Evolutionary conservation across 306 rosid genomes (phyloP).

Genomic region (Cicer arietinum): DNA sequence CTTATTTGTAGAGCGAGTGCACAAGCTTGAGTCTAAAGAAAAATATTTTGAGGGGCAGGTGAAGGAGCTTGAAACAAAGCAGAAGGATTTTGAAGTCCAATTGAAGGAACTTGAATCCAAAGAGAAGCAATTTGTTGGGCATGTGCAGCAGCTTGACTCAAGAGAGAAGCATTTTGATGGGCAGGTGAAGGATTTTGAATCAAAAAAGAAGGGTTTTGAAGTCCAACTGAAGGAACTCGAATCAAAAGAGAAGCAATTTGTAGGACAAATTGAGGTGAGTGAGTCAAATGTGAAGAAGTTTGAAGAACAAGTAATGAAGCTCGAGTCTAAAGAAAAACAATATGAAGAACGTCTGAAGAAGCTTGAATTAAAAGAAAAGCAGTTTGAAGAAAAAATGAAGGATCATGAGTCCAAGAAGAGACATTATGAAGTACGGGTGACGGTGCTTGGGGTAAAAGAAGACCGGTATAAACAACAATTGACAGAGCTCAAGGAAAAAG

Average conservation of each 20-base stretch:
- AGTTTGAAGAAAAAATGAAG: neutral
- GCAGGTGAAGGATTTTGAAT: neutral
- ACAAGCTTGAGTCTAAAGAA: neutral
- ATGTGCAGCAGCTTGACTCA: neutral
- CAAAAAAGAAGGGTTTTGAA: neutral
- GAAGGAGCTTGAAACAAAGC: neutral
- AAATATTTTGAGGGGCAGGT: neutral
- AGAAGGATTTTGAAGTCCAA: neutral
- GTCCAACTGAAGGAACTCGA: constrained; percentile 19
- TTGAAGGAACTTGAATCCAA: neutral
- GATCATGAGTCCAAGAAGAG: neutral
- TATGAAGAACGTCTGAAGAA: neutral
- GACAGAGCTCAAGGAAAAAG: constrained; percentile 18
- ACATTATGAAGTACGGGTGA: neutral
- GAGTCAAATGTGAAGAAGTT: neutral
- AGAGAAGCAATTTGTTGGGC: constrained; percentile 5
- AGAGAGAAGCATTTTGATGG: constrained; percentile 4
- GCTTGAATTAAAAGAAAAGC: neutral
- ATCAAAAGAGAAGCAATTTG: constrained; percentile 41
- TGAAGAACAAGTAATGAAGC: neutral
- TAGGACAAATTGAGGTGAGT: neutral
- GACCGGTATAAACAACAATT: constrained; percentile 13
- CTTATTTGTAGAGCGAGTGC: constrained; percentile 28
- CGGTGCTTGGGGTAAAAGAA: neutral
- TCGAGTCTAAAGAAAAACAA: neutral